Percentiles rank a stretch among this genome's conserved stretches.
Evolutionary conservation across 768 basidiomycete species (phyloP).

Genomic region (Neoboletus subvelutipes): DNA sequence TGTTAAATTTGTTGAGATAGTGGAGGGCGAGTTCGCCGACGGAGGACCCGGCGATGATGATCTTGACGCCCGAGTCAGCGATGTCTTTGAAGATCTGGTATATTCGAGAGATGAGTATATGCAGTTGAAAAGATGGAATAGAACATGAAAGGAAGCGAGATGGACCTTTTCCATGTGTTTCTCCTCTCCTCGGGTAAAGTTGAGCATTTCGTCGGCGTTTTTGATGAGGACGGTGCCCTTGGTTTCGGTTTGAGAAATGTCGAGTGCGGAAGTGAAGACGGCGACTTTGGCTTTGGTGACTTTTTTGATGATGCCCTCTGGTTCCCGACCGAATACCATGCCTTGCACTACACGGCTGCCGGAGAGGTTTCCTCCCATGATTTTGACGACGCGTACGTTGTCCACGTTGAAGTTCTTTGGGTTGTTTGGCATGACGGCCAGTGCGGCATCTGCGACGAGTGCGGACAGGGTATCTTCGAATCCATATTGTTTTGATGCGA

Average conservation of each 20-base stretch:
- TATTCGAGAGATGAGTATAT: background rate
- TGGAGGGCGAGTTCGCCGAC: constrained; percentile 96
- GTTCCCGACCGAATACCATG: constrained; percentile 97
- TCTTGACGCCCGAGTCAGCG: constrained; percentile 90
- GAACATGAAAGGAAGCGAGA: background rate
- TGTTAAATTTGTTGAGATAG: constrained; percentile 90
- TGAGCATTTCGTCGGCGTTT: constrained; percentile 94
- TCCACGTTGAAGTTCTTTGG: constrained; percentile 96
- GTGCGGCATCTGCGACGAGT: constrained; percentile 90
- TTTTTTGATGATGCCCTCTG: constrained; percentile 88
- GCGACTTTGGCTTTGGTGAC: constrained; percentile 87
- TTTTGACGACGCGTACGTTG: constrained; percentile 97
- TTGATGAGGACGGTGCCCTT: constrained; percentile 97
- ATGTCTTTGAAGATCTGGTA: constrained; percentile 95
- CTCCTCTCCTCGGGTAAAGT: constrained; percentile 95
- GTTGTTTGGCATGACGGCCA: constrained; percentile 88
- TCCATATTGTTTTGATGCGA: constrained; percentile 98
- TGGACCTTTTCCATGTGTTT: constrained; percentile 88
- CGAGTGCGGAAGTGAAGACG: constrained; percentile 90
- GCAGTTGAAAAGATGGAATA: background rate
- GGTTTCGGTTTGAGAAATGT: constrained; percentile 95
- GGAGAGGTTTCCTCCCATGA: constrained; percentile 90
- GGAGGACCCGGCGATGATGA: constrained; percentile 90
- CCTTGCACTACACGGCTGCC: constrained; percentile 89
- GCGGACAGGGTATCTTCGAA: constrained; percentile 78